phyloP scores from a whole-genome alignment of 257 asterid genomes.

The Capsicum baccatum region DNA sequence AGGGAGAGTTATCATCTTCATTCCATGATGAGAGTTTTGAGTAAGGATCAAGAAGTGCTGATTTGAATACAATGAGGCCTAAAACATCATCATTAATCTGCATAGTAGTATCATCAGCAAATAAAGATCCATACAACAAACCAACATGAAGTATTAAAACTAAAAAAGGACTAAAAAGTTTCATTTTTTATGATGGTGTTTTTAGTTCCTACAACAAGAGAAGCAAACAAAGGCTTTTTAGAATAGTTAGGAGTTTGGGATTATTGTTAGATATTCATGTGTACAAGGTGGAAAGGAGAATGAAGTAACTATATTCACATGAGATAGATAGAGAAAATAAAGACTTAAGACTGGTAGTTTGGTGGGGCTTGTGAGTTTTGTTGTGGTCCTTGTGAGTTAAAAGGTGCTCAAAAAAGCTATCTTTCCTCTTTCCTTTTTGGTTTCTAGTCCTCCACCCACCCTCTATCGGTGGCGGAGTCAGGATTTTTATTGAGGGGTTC shows the following conservation, averaged over 20 bases:
- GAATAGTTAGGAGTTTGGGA: slow-evolving; percentile 35
- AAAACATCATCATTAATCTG: slow-evolving; percentile 82
- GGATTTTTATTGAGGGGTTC: too few species aligned
- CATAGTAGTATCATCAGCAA: slow-evolving; percentile 42
- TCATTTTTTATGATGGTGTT: slow-evolving; percentile 1
- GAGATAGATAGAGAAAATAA: slow-evolving; percentile 32
- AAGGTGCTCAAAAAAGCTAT: background rate
- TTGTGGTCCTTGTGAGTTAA: slow-evolving; percentile 33
- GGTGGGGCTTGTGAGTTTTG: slow-evolving; percentile 19
- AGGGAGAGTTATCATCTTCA: slow-evolving; percentile 80
- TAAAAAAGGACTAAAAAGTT: background rate
- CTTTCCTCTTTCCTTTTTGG: background rate
- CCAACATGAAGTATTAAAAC: background rate
- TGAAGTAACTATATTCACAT: slow-evolving; percentile 38
- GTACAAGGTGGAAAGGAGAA: slow-evolving; percentile 38
- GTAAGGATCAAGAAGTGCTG: slow-evolving; percentile 58
- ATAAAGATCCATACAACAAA: slow-evolving; percentile 6
- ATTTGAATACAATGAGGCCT: slow-evolving; percentile 91
- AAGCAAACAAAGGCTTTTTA: slow-evolving; percentile 17
- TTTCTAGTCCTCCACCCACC: background rate
- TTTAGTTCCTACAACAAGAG: slow-evolving; percentile 19
- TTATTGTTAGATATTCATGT: slow-evolving; percentile 31
- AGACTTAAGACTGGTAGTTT: slow-evolving; percentile 9
- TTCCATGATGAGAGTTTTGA: slow-evolving; percentile 67
- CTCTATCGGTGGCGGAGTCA: too few species aligned